Evolutionary conservation across 345 rosid genomes (phyloP).

Genomic region (Arabidopsis arenosa): DNA sequence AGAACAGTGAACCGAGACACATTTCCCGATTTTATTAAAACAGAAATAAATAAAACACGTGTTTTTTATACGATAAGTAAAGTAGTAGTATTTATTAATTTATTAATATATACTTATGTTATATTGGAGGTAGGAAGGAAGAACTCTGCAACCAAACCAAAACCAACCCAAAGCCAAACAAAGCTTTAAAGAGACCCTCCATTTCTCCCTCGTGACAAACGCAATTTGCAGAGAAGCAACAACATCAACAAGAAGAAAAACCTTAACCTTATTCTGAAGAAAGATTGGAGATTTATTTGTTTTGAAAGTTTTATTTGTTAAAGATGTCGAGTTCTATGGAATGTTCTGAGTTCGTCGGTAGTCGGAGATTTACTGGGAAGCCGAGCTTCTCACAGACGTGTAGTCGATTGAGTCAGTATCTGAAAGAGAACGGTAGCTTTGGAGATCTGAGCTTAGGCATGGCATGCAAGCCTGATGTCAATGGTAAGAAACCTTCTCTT

Average conservation of each 20-base stretch:
- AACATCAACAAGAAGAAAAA: background rate
- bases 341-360: slow-evolving; percentile 38
- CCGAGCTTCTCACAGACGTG: slow-evolving; percentile 70
- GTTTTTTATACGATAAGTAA: slow-evolving; percentile 16
- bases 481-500: slow-evolving; percentile 45
- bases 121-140: slow-evolving; percentile 25
- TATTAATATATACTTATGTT: background rate
- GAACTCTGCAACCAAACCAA: slow-evolving; percentile 2
- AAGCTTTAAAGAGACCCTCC: slow-evolving; percentile 26
- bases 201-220: slow-evolving; percentile 44
- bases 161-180: background rate
- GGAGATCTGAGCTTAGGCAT: slow-evolving; percentile 78
- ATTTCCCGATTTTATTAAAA: slow-evolving; percentile 8
- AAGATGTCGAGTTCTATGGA: slow-evolving; percentile 67
- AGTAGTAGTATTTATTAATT: background rate
- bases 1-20: slow-evolving; percentile 43
- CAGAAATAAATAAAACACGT: slow-evolving; percentile 33
- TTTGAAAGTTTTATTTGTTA: slow-evolving; percentile 15
- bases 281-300: slow-evolving; percentile 5
- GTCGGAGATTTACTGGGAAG: slow-evolving; percentile 48
- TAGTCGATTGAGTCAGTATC: slow-evolving; percentile 71
- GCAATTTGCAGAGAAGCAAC: slow-evolving; percentile 32
- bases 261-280: background rate
- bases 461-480: slow-evolving; percentile 54
- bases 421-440: slow-evolving; percentile 72